A percentile compares a stretch with the other conserved stretches of the same genome.
Evolutionary conservation across 163 green algal genomes (phyloP).

Genomic region (Scenedesmus sp.): DNA sequence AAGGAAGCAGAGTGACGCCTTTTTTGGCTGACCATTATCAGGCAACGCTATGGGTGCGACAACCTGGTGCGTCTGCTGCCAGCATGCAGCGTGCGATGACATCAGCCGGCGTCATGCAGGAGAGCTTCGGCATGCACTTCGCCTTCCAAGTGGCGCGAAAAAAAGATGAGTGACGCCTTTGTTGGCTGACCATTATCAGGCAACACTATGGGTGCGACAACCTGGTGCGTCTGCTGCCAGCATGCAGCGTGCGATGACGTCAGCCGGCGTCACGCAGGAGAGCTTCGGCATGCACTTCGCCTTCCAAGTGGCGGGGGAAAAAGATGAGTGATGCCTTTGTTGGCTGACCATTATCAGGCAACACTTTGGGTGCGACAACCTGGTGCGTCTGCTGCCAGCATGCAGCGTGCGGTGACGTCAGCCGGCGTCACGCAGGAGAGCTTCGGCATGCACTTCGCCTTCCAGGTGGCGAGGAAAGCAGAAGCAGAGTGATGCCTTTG

Average conservation of each 20-base stretch:
- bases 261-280: constrained; percentile 15
- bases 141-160: constrained; percentile 1
- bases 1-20: no score
- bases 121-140: background rate
- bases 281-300: constrained; percentile 2
- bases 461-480: background rate
- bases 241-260: constrained; percentile 61
- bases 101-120: constrained; percentile 4
- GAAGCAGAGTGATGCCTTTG: no score
- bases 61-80: no score
- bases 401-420: constrained; percentile 34
- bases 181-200: no score
- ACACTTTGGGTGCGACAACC: no score
- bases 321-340: no score
- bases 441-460: constrained; percentile 8
- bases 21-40: no score
- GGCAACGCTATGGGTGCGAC: no score
- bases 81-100: constrained; percentile 28
- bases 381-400: no score
- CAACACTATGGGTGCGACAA: no score
- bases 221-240: constrained; percentile 8
- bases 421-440: background rate
- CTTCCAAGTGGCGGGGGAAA: background rate
- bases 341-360: no score
- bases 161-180: no score